Evolutionary conservation across 2,329 filamentous ascomycete species (phyloP), one percentile per base, ranked within the genome.

Genomic region (Diaporthe capsici): DNA sequence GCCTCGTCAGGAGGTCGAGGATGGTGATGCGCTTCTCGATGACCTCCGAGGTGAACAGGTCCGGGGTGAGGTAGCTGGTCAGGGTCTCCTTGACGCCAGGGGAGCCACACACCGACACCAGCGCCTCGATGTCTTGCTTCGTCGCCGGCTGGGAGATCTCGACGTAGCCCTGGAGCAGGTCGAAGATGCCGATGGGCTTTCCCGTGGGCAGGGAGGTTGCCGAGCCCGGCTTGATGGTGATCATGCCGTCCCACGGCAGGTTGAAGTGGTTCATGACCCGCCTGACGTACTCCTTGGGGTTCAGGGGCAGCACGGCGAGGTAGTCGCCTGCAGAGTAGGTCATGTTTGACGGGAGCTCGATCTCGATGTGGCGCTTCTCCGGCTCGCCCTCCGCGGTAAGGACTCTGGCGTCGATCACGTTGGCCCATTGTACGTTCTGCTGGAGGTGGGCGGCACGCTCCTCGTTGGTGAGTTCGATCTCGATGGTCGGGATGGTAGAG

Each of bases 321-420:
- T 96, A 96, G 81, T 96, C 94, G 12, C 94, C 94, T 3, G 92
- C 89, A 49, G 89, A 87, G 83, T 95, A 96, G 0, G 87, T 88
- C 87, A 91, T 88, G 72, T 89, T 90, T 0, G 88, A 88, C 0
- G 94, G 94, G 1, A 96, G 86, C 76, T 90, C 89, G 42, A 95
- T 90, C 76, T 91, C 90, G 31, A 94, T 88, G 76, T 92, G 88
- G 31, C 90, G 89, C 85, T 95, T 95, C 60, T 85, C 84, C 0
- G 90, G 85, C 37, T 86, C 87, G 0, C 84, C 87, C 1, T 85
- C 83, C 0, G 87, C 68, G 20, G 78, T 91, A 39, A 94, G 84
- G 0, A 86, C 81, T 55, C 84, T 85, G 51, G 88, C 87, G 25
- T 87, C 86, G 2, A 91, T 76, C 3, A 94, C 90, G 3, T 89